Evolutionary conservation across 202 grass and related monocot species (phyloP).

Genomic region (Zoysia matrella): DNA sequence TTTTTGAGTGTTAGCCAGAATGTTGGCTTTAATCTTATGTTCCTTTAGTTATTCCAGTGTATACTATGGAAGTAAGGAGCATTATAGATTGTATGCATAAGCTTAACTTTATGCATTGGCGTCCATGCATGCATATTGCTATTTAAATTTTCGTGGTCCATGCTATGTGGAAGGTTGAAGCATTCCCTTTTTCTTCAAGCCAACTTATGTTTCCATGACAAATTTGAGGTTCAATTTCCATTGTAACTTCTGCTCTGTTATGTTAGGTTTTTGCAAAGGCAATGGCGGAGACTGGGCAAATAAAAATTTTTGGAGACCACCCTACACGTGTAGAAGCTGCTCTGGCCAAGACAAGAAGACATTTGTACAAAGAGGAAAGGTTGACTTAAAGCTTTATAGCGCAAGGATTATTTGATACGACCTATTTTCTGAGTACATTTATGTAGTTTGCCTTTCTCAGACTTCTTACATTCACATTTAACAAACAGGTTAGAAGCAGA

Average conservation of each 20-base stretch:
- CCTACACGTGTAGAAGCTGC: constrained; percentile 83
- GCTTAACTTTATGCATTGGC: constrained; percentile 25
- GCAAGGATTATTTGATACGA: neutral
- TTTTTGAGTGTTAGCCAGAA: neutral
- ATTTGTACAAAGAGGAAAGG: constrained; percentile 96
- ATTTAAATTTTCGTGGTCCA: neutral
- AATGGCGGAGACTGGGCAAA: constrained; percentile 92
- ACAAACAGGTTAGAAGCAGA: constrained; percentile 86
- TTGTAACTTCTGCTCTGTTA: constrained; percentile 32
- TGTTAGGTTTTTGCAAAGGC: constrained; percentile 96
- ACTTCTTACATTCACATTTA: constrained; percentile 32
- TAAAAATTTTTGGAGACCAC: constrained; percentile 87
- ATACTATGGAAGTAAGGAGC: constrained; percentile 12
- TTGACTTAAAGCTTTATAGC: constrained; percentile 36
- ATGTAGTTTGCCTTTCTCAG: constrained; percentile 19
- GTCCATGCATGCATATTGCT: constrained; percentile 6
- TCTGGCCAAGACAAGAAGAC: constrained; percentile 91
- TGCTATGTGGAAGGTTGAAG: neutral
- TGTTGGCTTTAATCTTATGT: constrained; percentile 14
- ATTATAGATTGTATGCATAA: neutral
- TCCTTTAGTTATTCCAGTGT: constrained; percentile 40
- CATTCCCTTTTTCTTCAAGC: constrained; percentile 13
- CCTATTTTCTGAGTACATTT: no score
- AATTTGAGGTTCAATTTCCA: constrained; percentile 6
- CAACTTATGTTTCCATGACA: constrained; percentile 11